Percentiles rank a stretch among this genome's conserved stretches.
Evolutionary conservation across 768 basidiomycete species (phyloP).

Genomic region (Collybia nuda): DNA sequence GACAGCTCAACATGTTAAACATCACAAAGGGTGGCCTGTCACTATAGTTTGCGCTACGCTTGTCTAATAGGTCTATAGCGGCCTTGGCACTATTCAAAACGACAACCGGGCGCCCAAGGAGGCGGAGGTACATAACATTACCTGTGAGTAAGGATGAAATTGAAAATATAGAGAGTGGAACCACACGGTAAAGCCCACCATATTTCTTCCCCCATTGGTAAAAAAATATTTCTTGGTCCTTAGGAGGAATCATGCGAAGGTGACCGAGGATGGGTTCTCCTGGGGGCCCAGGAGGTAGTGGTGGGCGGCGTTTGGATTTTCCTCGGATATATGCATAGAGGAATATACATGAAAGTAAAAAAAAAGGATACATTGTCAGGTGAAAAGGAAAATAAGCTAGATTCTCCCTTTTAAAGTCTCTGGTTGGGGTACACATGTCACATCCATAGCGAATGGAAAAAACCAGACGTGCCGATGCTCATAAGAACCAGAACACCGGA

Average conservation of each 20-base stretch:
- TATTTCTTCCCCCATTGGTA: constrained; percentile 30
- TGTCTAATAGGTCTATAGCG: constrained; percentile 26
- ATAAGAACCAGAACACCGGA: too few species aligned
- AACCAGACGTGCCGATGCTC: too few species aligned
- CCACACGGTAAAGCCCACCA: constrained; percentile 26
- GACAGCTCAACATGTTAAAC: constrained; percentile 15
- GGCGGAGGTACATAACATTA: constrained; percentile 18
- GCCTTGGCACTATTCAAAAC: constrained; percentile 22
- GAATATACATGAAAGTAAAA: not conserved
- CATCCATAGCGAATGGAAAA: too few species aligned
- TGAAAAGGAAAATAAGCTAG: too few species aligned
- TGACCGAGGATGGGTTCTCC: constrained; percentile 36
- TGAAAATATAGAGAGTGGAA: too few species aligned
- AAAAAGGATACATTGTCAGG: not conserved
- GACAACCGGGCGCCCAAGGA: constrained; percentile 25
- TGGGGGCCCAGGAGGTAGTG: constrained; percentile 32
- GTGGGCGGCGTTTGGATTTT: not conserved
- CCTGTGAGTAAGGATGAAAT: constrained; percentile 9
- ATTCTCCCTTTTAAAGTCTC: too few species aligned
- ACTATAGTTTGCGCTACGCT: constrained; percentile 25
- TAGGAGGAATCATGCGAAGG: constrained; percentile 28
- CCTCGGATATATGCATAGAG: not conserved
- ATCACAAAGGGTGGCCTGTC: constrained; percentile 17
- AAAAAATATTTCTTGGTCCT: constrained; percentile 23
- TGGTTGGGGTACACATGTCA: too few species aligned